These are phyloP conservation scores for Pleurotus citrinopileatus DNA, from an alignment of 768 basidiomycete species.

Conservation along the genomic window DNA sequence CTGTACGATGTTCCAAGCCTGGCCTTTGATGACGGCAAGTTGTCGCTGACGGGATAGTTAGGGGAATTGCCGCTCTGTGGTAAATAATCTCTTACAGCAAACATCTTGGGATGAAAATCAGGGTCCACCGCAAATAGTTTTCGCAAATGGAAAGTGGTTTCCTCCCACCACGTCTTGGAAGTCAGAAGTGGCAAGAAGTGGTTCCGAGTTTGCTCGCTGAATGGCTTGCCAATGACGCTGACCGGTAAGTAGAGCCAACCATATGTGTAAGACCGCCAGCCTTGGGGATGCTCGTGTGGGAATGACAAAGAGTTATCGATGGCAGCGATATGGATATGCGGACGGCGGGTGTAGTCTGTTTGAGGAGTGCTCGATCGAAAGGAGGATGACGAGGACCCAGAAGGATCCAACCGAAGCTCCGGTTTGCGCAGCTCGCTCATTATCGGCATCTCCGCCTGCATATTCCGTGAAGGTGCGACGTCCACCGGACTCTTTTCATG, in stretches of 20 bases:
- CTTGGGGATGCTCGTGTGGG: constrained; percentile 87
- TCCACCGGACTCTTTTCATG: constrained; percentile 78
- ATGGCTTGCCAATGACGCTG: constrained; percentile 80
- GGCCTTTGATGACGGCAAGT: constrained; percentile 89
- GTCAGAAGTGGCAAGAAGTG: constrained; percentile 82
- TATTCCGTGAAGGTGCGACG: constrained; percentile 71
- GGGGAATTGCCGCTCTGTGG: constrained; percentile 5
- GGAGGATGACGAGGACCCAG: constrained; percentile 31
- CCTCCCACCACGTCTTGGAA: constrained; percentile 88
- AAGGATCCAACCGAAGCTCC: constrained; percentile 39
- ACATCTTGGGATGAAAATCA: constrained; percentile 91
- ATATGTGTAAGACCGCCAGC: constrained; percentile 77
- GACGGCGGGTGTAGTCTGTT: constrained; percentile 54
- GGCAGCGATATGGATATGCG: constrained; percentile 88
- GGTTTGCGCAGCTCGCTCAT: constrained; percentile 66
- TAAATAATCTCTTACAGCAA: constrained; percentile 48
- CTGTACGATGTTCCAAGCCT: constrained; percentile 88
- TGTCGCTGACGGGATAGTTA: constrained; percentile 53
- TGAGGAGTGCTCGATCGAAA: constrained; percentile 32
- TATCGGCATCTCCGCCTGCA: constrained; percentile 63
- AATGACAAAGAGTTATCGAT: constrained; percentile 94
- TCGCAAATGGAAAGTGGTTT: constrained; percentile 75
- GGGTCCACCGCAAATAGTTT: constrained; percentile 79
- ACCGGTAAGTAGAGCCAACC: constrained; percentile 89
- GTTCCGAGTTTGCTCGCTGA: constrained; percentile 76